These are phyloP conservation scores for Apiosordaria backusii DNA, from an alignment of 495 filamentous ascomycete genomes.

Conservation along the genomic window DNA sequence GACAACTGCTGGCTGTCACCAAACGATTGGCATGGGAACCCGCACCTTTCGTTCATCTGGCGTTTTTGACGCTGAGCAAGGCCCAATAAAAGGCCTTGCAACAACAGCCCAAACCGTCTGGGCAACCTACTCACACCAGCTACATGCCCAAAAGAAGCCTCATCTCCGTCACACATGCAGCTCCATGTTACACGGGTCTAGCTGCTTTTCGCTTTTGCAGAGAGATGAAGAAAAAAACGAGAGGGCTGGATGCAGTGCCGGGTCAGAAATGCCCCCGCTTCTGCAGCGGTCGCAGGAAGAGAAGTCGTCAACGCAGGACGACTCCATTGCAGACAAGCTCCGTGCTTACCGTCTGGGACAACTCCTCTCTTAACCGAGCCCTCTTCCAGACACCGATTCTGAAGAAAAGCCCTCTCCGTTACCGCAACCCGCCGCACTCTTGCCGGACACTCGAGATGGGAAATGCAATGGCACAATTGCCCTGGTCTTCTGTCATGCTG, in stretches of 20 bases:
- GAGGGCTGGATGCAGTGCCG: neutral
- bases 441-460: neutral
- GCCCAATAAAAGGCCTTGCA: neutral
- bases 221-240: neutral
- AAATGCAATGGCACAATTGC: neutral
- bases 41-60: neutral
- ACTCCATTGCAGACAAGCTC: neutral
- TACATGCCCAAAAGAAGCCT: slow-evolving; percentile 2
- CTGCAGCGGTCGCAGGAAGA: neutral
- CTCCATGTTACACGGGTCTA: neutral
- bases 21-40: neutral
- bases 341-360: neutral
- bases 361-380: neutral
- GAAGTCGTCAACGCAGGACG: neutral
- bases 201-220: neutral
- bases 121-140: neutral
- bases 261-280: neutral
- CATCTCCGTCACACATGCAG: neutral
- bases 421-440: neutral
- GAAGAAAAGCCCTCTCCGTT: neutral
- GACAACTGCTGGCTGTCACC: neutral
- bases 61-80: neutral
- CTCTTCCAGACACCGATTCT: neutral
- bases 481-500: neutral
- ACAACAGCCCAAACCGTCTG: slow-evolving; percentile 1